Percentiles rank a stretch among this genome's conserved stretches.
Evolutionary conservation across 495 filamentous ascomycete species (phyloP).

Genomic region (Diplogelasinospora grovesii): DNA sequence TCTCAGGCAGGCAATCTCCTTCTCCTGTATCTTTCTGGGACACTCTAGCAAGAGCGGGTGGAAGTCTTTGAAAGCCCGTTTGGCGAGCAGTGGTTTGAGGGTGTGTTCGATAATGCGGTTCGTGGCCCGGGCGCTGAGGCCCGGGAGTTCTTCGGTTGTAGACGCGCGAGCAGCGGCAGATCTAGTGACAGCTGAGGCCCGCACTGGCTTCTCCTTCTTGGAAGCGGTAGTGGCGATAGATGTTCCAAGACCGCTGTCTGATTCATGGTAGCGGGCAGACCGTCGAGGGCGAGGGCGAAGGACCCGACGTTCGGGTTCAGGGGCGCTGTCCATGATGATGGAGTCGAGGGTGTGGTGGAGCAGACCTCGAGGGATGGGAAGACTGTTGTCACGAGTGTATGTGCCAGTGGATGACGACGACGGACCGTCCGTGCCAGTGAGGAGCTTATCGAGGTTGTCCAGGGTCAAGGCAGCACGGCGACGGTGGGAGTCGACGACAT

Average conservation of each 20-base stretch:
- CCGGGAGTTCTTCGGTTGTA: slow-evolving; percentile 26
- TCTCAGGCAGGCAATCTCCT: slow-evolving; percentile 76
- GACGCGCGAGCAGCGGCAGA: slow-evolving; percentile 39
- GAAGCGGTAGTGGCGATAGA: slow-evolving; percentile 36
- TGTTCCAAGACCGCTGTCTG: slow-evolving; percentile 56
- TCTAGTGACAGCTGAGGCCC: slow-evolving; percentile 41
- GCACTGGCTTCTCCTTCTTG: slow-evolving; percentile 24
- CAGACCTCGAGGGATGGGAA: slow-evolving; percentile 45
- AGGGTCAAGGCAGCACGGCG: slow-evolving; percentile 47
- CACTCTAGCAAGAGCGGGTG: slow-evolving; percentile 69
- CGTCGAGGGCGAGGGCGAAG: slow-evolving; percentile 46
- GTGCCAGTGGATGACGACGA: slow-evolving; percentile 20
- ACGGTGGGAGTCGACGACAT: slow-evolving; percentile 50
- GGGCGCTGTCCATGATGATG: slow-evolving; percentile 31
- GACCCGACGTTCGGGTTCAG: slow-evolving; percentile 35
- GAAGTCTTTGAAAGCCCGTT: slow-evolving; percentile 61
- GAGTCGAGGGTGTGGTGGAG: slow-evolving; percentile 40
- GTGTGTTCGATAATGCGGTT: slow-evolving; percentile 50
- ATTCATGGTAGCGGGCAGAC: slow-evolving; percentile 47
- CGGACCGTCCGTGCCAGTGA: slow-evolving; percentile 27
- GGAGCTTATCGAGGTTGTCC: slow-evolving; percentile 43
- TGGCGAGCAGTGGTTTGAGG: slow-evolving; percentile 44
- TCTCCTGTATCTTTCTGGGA: slow-evolving; percentile 66
- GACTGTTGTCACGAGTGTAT: slow-evolving; percentile 39
- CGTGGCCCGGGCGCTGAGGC: slow-evolving; percentile 43